Evolutionary conservation across 352 stramenopile genomes (phyloP).

Genomic region (Pythium apleroticum): DNA sequence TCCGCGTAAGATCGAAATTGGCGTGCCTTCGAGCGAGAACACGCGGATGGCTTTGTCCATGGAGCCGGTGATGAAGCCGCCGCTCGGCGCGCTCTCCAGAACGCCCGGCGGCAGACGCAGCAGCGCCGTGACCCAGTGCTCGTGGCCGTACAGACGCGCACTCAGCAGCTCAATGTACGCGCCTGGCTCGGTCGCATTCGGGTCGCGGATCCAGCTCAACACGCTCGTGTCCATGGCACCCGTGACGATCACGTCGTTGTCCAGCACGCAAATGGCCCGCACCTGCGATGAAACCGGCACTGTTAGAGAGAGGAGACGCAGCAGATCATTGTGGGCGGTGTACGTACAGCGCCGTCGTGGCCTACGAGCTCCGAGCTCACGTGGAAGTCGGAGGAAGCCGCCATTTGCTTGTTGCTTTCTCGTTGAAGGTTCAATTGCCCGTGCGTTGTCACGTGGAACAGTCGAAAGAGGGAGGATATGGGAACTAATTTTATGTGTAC

Average conservation of each 20-base stretch:
- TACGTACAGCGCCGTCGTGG: slow-evolving; percentile 78
- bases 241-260: slow-evolving; percentile 58
- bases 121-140: slow-evolving; percentile 82
- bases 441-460: too few species aligned
- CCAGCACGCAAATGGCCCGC: slow-evolving; percentile 51
- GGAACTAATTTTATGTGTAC: background rate
- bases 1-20: slow-evolving; percentile 43
- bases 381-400: slow-evolving; percentile 19
- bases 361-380: slow-evolving; percentile 56
- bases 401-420: background rate
- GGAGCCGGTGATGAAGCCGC: slow-evolving; percentile 68
- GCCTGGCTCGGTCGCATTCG: slow-evolving; percentile 13
- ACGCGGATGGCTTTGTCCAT: slow-evolving; percentile 84
- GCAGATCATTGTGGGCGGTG: background rate
- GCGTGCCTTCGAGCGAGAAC: slow-evolving; percentile 49
- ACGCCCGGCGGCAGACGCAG: slow-evolving; percentile 36
- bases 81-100: slow-evolving; percentile 26
- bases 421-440: background rate
- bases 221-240: slow-evolving; percentile 78
- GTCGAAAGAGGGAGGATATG: background rate
- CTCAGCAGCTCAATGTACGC: slow-evolving; percentile 48
- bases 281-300: slow-evolving; percentile 32
- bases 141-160: slow-evolving; percentile 68
- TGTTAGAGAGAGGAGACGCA: background rate
- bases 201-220: slow-evolving; percentile 47